Evolutionary conservation across 1,284 basidiomycete genomes (phyloP), one percentile per base, ranked within the genome.

Genomic region (Austroboletus novae-zelandiae): DNA sequence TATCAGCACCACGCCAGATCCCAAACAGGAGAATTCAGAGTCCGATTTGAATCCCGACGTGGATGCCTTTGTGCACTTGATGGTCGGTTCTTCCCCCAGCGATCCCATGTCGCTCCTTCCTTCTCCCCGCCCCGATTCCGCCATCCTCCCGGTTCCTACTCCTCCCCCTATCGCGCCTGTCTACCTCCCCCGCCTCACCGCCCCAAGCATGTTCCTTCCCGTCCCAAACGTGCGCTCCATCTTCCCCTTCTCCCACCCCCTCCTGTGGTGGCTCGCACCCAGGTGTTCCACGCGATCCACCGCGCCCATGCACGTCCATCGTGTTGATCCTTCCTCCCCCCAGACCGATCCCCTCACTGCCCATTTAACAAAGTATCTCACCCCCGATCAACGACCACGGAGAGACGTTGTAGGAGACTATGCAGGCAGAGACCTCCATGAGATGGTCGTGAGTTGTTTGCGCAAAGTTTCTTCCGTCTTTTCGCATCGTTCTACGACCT

Each of bases 261-360:
- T 86, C 41, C 75, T 76, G 15, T 84, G 80, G 80, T 85, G 79
- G 80, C 67, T 84, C 62, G 74, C 71, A 56, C 76, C 73, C 64
- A 67, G 69, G 54, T 54, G 61, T 47, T 57, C 51, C 30, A 47
- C 50, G 18, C 40, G 45, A 40, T 25, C 30, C 7, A 43, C 23
- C 67, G 4, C 14, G 31, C 14, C 31, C n/a, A 8, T 39, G 8
- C 7, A 8, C 6, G 8, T 44, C 15, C n/a, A 10, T 11, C 31
- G 13, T 32, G 14, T 47, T 63, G 9, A 63, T 30, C 1, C 67
- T 61, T 62, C 57, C 47, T 56, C 69, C 69, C 71, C 72, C 61
- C 77, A 91, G 89, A 90, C 86, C 54, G 89, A 91, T 72, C 86
- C 88, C 40, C 77, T 91, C 70, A 82, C 78, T 71, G 83, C 81